These are phyloP conservation scores for Lepidium aucheri DNA, from an alignment of 345 rosid genomes.

Conservation along the genomic window DNA sequence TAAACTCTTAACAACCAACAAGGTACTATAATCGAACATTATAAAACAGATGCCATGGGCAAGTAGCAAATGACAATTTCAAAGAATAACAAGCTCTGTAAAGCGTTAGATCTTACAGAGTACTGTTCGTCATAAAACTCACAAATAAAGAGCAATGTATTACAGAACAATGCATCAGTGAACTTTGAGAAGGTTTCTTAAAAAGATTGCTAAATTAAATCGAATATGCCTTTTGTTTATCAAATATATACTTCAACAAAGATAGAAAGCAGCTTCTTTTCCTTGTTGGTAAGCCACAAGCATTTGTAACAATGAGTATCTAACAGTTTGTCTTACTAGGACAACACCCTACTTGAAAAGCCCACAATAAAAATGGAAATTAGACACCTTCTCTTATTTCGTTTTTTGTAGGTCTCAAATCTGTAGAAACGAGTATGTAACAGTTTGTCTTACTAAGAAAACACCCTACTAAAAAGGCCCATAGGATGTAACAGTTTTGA, in stretches of 20 bases:
- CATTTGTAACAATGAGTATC: background rate
- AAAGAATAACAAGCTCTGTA: background rate
- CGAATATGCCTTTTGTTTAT: background rate
- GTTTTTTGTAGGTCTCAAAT: background rate
- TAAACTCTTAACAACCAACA: background rate
- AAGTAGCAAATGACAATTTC: background rate
- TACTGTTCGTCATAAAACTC: background rate
- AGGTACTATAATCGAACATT: background rate
- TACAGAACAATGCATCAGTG: background rate
- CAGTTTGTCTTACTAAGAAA: background rate
- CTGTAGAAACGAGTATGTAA: background rate
- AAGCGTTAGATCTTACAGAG: constrained; percentile 6
- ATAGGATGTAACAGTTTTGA: background rate
- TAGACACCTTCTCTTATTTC: background rate
- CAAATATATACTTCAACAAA: constrained; percentile 5
- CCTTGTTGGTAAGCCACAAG: background rate
- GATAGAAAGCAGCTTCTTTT: background rate
- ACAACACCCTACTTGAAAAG: background rate
- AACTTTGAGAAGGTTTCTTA: background rate
- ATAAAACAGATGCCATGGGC: background rate
- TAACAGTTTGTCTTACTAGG: constrained; percentile 6
- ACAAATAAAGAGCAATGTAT: background rate
- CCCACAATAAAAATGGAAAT: background rate
- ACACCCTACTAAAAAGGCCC: background rate
- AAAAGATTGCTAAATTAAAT: background rate